Base-by-base conservation (phyloP, 306 rosid genomes). In the Lathyrus sativus region DNA sequence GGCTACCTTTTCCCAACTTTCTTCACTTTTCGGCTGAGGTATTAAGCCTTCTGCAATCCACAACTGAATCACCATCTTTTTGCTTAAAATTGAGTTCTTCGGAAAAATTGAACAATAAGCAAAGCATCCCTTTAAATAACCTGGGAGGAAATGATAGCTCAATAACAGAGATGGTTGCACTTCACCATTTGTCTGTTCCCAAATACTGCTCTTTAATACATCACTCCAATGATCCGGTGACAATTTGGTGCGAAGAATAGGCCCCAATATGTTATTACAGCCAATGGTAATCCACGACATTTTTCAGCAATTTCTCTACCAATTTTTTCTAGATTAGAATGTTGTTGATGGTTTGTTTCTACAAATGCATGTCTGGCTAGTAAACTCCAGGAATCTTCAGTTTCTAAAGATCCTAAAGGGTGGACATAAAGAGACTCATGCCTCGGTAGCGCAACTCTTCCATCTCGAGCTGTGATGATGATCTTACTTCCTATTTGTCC, bases 351-450 rank as follows among this genome's bases (percentile, higher is more conserved):
- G 9, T 22, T 54, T 3, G 0, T 10, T 22, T 7, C n/a, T 50
- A 59, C 83, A 33, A 63, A 82, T 48, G 78, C 83, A 11, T 82
- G 78, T 2, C 58, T 67, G 9, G 17, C 65, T 48, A 82, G 69
- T 62, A 82, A 31, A 2, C 9, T 24, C 81, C 81, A 75, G 29
- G 73, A 67, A 74, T 82, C 76, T 17, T 75, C 76, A 49, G 12
- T 56, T 5, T 75, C 35, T 3, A 82, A 45, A 17, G 66, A 24
- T 13, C 61, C 49, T 38, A 82, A 62, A 9, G 62, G n/a, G 44
- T 75, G 75, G 12, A 79, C 62, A 31, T 58, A 60, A 2, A 35
- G 76, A 62, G 62, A 68, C 1, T 81, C 67, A 70, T 76, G 71
- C n/a, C n/a, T 38, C 74, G 78, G 56, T n/a, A 22, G 26, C 2